Evolutionary conservation across 441 rosid species (phyloP).

Genomic region (Pelargonium cotyledonis): DNA sequence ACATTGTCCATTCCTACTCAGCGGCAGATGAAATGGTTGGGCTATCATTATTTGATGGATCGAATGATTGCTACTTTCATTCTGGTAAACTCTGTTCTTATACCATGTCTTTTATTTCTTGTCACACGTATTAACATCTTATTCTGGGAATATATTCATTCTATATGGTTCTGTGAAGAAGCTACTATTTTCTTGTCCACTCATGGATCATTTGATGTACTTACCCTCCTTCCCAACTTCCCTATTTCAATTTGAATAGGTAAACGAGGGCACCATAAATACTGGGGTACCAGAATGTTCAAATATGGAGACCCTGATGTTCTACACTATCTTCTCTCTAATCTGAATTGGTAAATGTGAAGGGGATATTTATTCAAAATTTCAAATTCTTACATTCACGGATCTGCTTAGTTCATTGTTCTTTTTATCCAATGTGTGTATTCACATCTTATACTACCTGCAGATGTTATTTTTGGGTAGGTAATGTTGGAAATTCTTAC

Average conservation of each 20-base stretch:
- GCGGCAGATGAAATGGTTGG: slow-evolving; percentile 99
- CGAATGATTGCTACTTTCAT: slow-evolving; percentile 94
- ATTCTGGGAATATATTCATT: background rate
- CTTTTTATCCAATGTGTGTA: background rate
- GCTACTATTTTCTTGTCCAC: background rate
- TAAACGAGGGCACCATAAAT: slow-evolving; percentile 88
- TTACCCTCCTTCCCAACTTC: slow-evolving; percentile 1
- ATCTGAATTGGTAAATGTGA: slow-evolving; percentile 78
- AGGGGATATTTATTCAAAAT: slow-evolving; percentile 12
- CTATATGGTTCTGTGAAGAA: background rate
- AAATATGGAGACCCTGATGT: slow-evolving; percentile 90
- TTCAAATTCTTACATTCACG: background rate
- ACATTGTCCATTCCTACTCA: slow-evolving; percentile 91
- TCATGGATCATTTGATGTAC: slow-evolving; percentile 2
- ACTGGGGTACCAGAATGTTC: slow-evolving; percentile 98
- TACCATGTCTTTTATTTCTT: background rate
- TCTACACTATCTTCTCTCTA: slow-evolving; percentile 80
- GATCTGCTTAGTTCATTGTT: background rate
- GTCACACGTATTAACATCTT: background rate
- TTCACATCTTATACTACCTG: background rate
- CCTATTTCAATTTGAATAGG: slow-evolving; percentile 37
- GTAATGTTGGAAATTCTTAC: slow-evolving; percentile 27
- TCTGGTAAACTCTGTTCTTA: slow-evolving; percentile 43
- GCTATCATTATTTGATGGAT: slow-evolving; percentile 85
- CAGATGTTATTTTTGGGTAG: slow-evolving; percentile 10